These are phyloP conservation scores for Colletotrichum karsti DNA, from an alignment of 2,329 filamentous ascomycete species.

Conservation along the genomic window DNA sequence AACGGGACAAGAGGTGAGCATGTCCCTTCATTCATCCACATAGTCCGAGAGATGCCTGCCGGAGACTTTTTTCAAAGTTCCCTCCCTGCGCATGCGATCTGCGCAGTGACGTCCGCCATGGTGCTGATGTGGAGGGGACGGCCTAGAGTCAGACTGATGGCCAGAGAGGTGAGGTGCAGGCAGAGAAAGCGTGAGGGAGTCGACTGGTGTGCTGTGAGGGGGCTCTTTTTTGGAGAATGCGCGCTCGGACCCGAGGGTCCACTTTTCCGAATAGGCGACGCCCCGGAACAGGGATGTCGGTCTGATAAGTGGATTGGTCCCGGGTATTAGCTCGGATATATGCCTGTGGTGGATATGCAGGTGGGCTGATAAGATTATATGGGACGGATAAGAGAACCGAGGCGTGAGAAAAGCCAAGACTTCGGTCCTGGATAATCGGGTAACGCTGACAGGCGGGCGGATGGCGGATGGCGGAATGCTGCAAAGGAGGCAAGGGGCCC, in stretches of 20 bases:
- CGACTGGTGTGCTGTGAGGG: no score
- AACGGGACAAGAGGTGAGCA: not conserved
- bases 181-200: not conserved
- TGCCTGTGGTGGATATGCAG: not conserved
- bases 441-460: not conserved
- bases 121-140: not conserved
- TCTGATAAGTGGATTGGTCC: conserved; percentile 11
- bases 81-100: not conserved
- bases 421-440: not conserved
- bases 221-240: not conserved
- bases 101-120: conserved; percentile 18
- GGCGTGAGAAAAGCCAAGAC: conserved; percentile 5
- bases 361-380: conserved; percentile 21
- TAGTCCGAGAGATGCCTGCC: conserved; percentile 2
- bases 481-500: not conserved
- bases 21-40: not conserved
- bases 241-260: not conserved
- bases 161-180: not conserved
- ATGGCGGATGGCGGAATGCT: not conserved
- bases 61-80: not conserved
- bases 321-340: conserved; percentile 28
- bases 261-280: not conserved
- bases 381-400: conserved; percentile 23
- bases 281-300: not conserved
- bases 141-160: not conserved